Base-by-base conservation (phyloP, 352 stramenopile genomes). In the Pilasporangium apinafurcum region DNA sequence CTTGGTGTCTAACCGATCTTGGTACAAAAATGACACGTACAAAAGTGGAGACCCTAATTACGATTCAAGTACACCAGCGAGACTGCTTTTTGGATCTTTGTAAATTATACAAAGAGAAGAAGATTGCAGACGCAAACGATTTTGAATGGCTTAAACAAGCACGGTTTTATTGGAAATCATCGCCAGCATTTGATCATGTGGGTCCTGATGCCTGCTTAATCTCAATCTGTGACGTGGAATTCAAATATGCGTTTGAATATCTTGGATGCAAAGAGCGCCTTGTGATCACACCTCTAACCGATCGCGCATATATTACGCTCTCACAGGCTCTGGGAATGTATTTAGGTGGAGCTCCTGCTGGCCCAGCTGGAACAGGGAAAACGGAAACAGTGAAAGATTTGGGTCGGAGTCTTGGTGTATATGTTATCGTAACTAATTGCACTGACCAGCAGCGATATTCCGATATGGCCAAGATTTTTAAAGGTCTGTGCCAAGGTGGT, bases 21-120 rank as follows among this genome's bases (percentile, higher is more conserved):
- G 80, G 81, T 0, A 89, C 84, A 9, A 96, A 95, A 38, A 85
- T 96, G 47, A 95, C 84, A 14, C 84, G 91, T 1, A 94, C 75
- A 3, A 97, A 97, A 69, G 85, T 97, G 3, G 90, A 97, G 50
- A 97, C 89, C 13, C 60, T 97, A 7, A 91, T 97, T 34, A 97
- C 91, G 6, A 96, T 97, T 41, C 91, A 97, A 62, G 78, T 95
- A 4, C 84, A 95, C 32, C 84, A 95, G 21, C 73, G 84, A 18
- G 84, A 95, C 37, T 83, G 69, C 43, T 88, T 92, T 30, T 34
- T 80, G 16, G 77, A 88, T 8, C 50, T 92, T 1, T 83, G 58
- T 14, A 46, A 56, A 14, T 59, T 92, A 10, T 86, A 83, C 54
- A 92, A 92, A 34, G 77, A 88, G 33, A 84, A 86, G 48, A 89